Evolutionary conservation across 2,329 filamentous ascomycete species (phyloP), one percentile per base, ranked within the genome.

Genomic region (Neopestalotiopsis sp.): DNA sequence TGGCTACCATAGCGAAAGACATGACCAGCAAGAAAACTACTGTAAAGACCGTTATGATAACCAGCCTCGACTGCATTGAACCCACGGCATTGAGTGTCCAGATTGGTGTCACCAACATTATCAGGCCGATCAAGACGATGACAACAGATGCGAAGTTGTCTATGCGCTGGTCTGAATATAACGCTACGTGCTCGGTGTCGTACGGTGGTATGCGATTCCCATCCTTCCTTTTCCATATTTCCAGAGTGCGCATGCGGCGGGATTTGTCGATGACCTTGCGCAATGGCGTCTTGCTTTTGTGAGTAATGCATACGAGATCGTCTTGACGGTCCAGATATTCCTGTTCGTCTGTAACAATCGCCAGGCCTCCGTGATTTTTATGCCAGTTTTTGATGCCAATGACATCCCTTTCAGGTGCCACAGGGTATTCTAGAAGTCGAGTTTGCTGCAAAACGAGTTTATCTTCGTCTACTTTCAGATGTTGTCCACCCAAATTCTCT

Each of bases 51-150:
- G 79, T 80, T 28, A 80, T 81, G 4, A 78, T 72, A 1, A 56
- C 71, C 7, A 80, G 61, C 64, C 78, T 79, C 7, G n/a, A 49
- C 2, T 61, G 59, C n/a, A 70, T 17, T 17, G 38, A 56, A 5
- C 67, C 49, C 28, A 76, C 40, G 0, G 67, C 68, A 32, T 75
- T 68, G 7, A 81, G 69, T 5, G 78, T 74, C 79, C 77, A 81
- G 7, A 81, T 73, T 0, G 79, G 79, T 1, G 73, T 71, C 32
- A 81, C 71, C 10, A 81, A 72, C 74, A 81, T 78, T 1, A 64
- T 66, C 1, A 73, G 65, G 0, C 78, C 79, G 6, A 78, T 49
- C 0, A 45, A 6, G 2, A 75, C 66, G 28, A 79, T 78, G 1
- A 73, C 13, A 0, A 65, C 65, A 0, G 73, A 76, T 2, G 74